A percentile compares a stretch with the other conserved stretches of the same genome.
phyloP scores from a whole-genome alignment of 2,329 filamentous ascomycete genomes.

The Ophiocordyceps robertsii region DNA sequence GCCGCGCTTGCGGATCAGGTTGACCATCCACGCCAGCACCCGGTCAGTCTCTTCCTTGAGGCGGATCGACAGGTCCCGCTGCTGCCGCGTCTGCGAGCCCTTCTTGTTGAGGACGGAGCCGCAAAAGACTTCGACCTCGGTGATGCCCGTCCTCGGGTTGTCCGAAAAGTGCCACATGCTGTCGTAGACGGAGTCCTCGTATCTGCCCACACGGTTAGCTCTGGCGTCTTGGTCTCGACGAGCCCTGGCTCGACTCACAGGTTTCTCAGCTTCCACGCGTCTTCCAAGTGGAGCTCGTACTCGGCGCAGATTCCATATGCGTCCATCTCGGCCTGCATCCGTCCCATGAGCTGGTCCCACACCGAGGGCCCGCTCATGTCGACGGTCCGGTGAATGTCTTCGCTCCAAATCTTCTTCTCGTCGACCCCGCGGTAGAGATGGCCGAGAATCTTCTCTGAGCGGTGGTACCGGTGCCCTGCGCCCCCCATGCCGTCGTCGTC shows the following conservation, averaged over 20 bases:
- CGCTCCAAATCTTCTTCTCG: slow-evolving; percentile 50
- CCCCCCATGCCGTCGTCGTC: slow-evolving; percentile 28
- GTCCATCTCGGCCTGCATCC: slow-evolving; percentile 8
- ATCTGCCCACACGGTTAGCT: slow-evolving; percentile 23
- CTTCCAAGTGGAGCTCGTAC: slow-evolving; percentile 19
- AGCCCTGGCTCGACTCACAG: slow-evolving; percentile 28
- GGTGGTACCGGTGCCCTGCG: slow-evolving; percentile 44
- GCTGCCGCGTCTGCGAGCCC: slow-evolving; percentile 33
- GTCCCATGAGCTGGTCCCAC: slow-evolving; percentile 27
- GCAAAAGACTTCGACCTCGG: slow-evolving; percentile 40
- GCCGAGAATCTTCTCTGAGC: slow-evolving; percentile 55
- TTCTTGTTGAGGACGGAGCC: slow-evolving; percentile 39
- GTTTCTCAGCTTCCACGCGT: slow-evolving; percentile 30
- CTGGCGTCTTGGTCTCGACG: slow-evolving; percentile 2
- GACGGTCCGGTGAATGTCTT: slow-evolving; percentile 26
- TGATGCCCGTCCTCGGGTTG: slow-evolving; percentile 27
- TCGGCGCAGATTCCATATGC: slow-evolving; percentile 11
- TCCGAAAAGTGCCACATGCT: slow-evolving; percentile 31
- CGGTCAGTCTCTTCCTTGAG: slow-evolving; percentile 38
- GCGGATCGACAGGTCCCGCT: slow-evolving; percentile 37
- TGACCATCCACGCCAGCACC: slow-evolving; percentile 26
- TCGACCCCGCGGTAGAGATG: slow-evolving; percentile 59
- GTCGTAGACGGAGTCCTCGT: slow-evolving; percentile 27
- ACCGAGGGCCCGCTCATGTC: slow-evolving; percentile 18
- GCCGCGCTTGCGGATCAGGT: slow-evolving; percentile 13